Base-by-base conservation (phyloP, 2,329 filamentous ascomycete species). In the Helminthosporium solani region DNA sequence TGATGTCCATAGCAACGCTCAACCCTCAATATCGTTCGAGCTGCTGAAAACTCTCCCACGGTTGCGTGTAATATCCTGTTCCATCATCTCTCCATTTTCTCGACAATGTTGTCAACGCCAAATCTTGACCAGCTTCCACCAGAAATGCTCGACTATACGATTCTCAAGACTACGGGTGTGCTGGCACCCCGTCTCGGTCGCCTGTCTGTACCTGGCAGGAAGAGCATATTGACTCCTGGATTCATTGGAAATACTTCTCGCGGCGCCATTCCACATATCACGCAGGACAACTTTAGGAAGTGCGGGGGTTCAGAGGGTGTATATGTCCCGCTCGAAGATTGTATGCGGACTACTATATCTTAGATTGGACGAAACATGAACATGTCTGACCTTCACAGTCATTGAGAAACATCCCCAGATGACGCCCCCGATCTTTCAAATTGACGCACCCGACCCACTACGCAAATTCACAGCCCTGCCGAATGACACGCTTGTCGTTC, bases 291-390 rank as follows among this genome's bases (percentile, higher is more conserved):
- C 50, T 76, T 94, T 54, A 68, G 73, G 33, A 84, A 82, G 44
- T 77, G 86, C 60, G 84, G 85, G 1, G 67, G 79, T 4, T 76
- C 95, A 48, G 75, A 76, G 21, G 87, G 87, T 20, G 78, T 88
- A 2, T 95, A 95, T 66, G 76, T 94, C 61, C 88, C 87, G 0
- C 74, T 97, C 21, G 94, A 99, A 76, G 94, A 99, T 70, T 97
- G 94, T 70, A 42, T 30, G 8, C n/a, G 33, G 28, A 27, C 37
- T 41, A n/a, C n/a, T n/a, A n/a, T n/a, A n/a, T n/a, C n/a, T n/a
- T n/a, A n/a, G n/a, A n/a, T n/a, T n/a, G n/a, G n/a, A n/a, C n/a
- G n/a, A n/a, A n/a, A n/a, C n/a, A 19, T 4, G 21, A 35, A 14
- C 44, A 44, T 49, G 38, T 63, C 74, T 78, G 65, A 78, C 52